Evolutionary conservation across 225 moss, liverwort and hornwort genomes (phyloP).

Genomic region (Thuidium tamariscinum): DNA sequence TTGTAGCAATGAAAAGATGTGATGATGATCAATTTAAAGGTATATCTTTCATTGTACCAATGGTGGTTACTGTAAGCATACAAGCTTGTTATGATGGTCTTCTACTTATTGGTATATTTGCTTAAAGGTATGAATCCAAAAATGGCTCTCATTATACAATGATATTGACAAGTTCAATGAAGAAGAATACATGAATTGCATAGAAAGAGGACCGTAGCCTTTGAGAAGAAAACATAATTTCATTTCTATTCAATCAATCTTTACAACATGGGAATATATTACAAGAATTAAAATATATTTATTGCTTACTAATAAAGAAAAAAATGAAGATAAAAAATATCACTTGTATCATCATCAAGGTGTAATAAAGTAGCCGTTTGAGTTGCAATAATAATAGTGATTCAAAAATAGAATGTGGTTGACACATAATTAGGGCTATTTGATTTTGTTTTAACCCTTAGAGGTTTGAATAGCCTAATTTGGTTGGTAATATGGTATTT

Average conservation of each 20-base stretch:
- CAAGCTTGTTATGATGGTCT: rapidly evolving
- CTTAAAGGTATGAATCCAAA: too few relatives aligned
- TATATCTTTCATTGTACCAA: background rate
- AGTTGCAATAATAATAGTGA: too few relatives aligned
- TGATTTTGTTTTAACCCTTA: background rate
- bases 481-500: background rate
- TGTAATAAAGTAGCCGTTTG: rapidly evolving
- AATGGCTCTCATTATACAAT: too few relatives aligned
- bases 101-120: too few relatives aligned
- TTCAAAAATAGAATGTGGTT: background rate
- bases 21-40: background rate
- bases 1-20: background rate
- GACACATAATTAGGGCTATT: too few relatives aligned
- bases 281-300: background rate
- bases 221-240: too few relatives aligned
- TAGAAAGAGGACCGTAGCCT: too few relatives aligned
- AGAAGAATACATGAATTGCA: too few relatives aligned
- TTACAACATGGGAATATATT: rapidly evolving
- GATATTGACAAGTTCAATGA: too few relatives aligned
- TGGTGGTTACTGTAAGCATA: rapidly evolving
- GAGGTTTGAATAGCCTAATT: background rate
- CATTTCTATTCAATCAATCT: too few relatives aligned
- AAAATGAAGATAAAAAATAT: background rate
- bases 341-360: background rate
- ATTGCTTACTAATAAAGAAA: background rate